Evolutionary conservation across 1,284 basidiomycete genomes (phyloP).

Genomic region (Chiua sp.): DNA sequence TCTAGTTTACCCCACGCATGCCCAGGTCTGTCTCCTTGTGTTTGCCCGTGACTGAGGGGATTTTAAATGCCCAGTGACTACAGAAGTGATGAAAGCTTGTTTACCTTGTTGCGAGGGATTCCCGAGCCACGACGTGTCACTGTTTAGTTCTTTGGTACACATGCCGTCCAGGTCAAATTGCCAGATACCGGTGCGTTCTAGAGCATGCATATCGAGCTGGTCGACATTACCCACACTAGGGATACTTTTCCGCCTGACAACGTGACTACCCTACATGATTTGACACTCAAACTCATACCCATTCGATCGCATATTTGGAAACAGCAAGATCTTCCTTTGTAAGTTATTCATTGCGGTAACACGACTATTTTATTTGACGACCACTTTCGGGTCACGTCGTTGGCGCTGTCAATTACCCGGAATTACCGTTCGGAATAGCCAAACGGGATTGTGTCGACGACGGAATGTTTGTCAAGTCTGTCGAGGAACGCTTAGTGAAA

Average conservation of each 20-base stretch:
- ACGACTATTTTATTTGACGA: constrained; percentile 7
- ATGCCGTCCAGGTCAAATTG: constrained; percentile 90
- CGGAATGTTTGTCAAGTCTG: constrained; percentile 63
- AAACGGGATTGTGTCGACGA: constrained; percentile 69
- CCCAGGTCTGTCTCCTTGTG: constrained; percentile 6
- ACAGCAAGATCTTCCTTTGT: constrained; percentile 78
- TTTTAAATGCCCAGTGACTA: constrained; percentile 4
- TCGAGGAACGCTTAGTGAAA: constrained; percentile 57
- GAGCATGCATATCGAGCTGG: neutral
- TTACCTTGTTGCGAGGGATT: constrained; percentile 37
- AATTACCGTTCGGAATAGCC: constrained; percentile 61
- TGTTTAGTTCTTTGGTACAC: constrained; percentile 92
- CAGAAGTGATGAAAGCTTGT: constrained; percentile 3
- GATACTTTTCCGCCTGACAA: constrained; percentile 63
- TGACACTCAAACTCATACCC: constrained; percentile 65
- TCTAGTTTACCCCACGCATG: too few species aligned
- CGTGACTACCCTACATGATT: constrained; percentile 45
- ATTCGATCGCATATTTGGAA: too few species aligned
- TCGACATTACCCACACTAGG: constrained; percentile 45
- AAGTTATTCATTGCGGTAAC: constrained; percentile 86
- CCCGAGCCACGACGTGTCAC: constrained; percentile 68
- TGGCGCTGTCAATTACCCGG: constrained; percentile 74
- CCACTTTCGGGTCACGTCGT: constrained; percentile 62
- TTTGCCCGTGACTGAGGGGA: neutral
- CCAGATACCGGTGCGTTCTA: constrained; percentile 78